Conservation (phyloP, 108 stramenopile species). For the Skeletonema marinoi region DNA sequence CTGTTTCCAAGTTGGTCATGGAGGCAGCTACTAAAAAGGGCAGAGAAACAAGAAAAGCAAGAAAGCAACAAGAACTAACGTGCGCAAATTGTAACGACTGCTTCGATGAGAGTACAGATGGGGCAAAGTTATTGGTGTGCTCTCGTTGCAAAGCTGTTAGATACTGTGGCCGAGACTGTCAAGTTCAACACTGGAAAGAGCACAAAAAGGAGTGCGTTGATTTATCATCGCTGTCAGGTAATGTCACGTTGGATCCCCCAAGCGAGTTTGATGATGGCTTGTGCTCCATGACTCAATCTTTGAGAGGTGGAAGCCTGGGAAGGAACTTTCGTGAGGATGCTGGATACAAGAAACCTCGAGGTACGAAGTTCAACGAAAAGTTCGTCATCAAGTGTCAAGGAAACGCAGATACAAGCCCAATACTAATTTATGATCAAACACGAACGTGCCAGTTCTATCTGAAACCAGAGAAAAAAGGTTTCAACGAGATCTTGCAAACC, state of each 20-base stretch:
- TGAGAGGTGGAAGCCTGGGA: neutral
- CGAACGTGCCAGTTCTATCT: slow-evolving; percentile 8
- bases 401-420: neutral
- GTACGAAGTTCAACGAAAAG: slow-evolving; percentile 7
- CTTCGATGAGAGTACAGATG: neutral
- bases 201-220: slow-evolving; percentile 40
- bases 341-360: slow-evolving; percentile 20
- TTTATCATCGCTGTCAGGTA: neutral
- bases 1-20: slow-evolving; percentile 6
- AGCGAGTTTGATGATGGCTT: neutral
- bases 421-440: slow-evolving; percentile 38
- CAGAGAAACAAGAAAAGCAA: slow-evolving; percentile 16
- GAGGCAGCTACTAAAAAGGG: slow-evolving; percentile 12
- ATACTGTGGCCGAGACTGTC: slow-evolving; percentile 42
- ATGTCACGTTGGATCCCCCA: slow-evolving; percentile 2
- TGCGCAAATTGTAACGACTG: slow-evolving; percentile 8
- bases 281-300: no score
- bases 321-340: neutral
- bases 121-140: slow-evolving; percentile 1
- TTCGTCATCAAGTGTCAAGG: slow-evolving; percentile 42
- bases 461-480: slow-evolving; percentile 8
- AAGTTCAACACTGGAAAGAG: slow-evolving; percentile 31
- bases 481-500: slow-evolving; percentile 2
- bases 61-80: neutral
- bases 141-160: slow-evolving; percentile 20